Base-by-base conservation (phyloP, 2,329 filamentous ascomycete genomes). In the Leptographium radiaticola region DNA sequence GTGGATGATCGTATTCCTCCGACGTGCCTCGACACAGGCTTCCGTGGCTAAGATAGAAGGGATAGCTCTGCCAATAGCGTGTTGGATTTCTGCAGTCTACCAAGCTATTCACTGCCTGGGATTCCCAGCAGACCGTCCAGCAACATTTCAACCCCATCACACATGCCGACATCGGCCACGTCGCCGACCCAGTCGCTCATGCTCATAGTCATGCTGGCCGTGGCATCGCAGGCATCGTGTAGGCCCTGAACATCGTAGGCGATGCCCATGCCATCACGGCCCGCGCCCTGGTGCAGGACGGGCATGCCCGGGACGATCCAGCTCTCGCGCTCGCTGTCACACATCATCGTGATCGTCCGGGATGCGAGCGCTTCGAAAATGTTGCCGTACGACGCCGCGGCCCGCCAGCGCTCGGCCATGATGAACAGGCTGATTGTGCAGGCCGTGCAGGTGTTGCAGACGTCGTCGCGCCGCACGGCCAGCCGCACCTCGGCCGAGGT, bases 351-450 rank as follows among this genome's bases (percentile, higher is more conserved):
- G n/a, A 65, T 62, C 0, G 63, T 65, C 6, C 58, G 52, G 39
- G 63, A 58, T 0, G 64, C 63, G n/a, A 66, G 56, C 0, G 59
- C 38, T 53, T 66, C 64, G 33, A 67, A 67, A 0, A 66, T 65
- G 47, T 68, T 65, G 5, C 67, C 59, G 55, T 67, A 68, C 0
- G 64, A 53, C 1, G 62, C 60, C 0, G 66, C 66, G 2, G 44
- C 33, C 6, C 47, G 43, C 52, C 55, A 54, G n/a, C 55, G 45
- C 52, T 56, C 55, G 6, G 66, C 65, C 11, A 68, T 66, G 43
- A 69, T 66, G 38, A 66, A 61, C 8, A 69, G 60, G 1, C 65
- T 63, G 1, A 61, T 66, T 31, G 59, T 66, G 56, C 67, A 69
- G 2, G 64, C 66, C 60, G 64, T 67, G 54, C 65, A 68, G 0